A percentile compares a stretch with the other conserved stretches of the same genome.
phyloP scores from a whole-genome alignment of 73 alveolate genomes.

The Paramecium primaurelia region DNA sequence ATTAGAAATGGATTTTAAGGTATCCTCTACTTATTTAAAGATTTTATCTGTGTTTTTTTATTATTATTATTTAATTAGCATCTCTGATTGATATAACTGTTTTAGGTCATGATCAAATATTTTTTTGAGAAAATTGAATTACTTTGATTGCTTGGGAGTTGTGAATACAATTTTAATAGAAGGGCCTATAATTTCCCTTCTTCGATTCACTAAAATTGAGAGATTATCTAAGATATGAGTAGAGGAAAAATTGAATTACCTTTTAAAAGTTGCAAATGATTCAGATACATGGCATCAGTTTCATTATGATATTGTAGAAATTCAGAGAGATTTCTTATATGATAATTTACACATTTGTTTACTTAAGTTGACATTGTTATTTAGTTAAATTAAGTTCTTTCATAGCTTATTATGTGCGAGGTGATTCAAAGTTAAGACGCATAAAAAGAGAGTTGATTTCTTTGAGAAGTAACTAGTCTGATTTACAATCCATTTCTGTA shows the following conservation, averaged over 20 bases:
- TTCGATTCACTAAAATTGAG: not conserved
- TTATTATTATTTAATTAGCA: not conserved
- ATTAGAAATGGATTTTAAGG: not conserved
- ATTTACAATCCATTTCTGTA: not conserved
- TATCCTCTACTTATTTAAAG: not conserved
- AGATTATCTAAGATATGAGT: not conserved
- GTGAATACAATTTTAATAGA: not conserved
- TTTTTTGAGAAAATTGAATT: not conserved
- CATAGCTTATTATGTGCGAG: not conserved
- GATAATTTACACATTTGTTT: not conserved
- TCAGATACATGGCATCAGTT: not conserved
- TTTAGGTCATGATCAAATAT: conserved; percentile 19
- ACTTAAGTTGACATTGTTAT: not conserved
- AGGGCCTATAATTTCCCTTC: conserved; percentile 3
- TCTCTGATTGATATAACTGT: not conserved
- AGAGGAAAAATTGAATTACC: not conserved
- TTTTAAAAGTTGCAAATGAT: not conserved
- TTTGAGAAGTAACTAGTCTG: not conserved
- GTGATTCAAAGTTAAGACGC: not conserved
- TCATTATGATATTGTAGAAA: not conserved
- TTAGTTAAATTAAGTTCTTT: not conserved
- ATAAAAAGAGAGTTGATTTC: not conserved
- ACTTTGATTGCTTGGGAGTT: not conserved
- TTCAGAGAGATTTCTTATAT: not conserved
- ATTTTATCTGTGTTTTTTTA: not conserved